Conservation (phyloP, 140 eudicot genomes). For the Senecio squalidus region DNA sequence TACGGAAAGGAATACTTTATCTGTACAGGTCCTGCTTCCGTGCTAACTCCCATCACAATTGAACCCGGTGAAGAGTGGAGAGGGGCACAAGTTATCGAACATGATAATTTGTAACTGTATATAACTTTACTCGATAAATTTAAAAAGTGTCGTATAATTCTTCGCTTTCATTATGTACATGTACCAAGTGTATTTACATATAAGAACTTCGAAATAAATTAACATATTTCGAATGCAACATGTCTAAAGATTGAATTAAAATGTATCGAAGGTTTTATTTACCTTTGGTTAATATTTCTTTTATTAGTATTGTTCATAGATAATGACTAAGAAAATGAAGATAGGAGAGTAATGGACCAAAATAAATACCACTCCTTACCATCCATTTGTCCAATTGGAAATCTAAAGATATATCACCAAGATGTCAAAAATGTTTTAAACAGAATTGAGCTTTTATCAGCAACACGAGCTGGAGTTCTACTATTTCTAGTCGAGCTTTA, state of each 20-base stretch:
- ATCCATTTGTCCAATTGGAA: too few species aligned
- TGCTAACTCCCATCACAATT: slow-evolving; percentile 65
- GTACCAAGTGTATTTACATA: slow-evolving; percentile 10
- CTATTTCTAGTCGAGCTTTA: too few species aligned
- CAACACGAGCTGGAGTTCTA: too few species aligned
- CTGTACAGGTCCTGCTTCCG: slow-evolving; percentile 81
- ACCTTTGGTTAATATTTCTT: too few species aligned
- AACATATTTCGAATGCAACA: neutral
- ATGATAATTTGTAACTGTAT: slow-evolving; percentile 62
- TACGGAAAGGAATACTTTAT: slow-evolving; percentile 72
- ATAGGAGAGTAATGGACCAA: too few species aligned
- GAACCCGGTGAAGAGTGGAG: slow-evolving; percentile 91
- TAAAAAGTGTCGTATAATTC: neutral
- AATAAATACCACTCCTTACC: too few species aligned
- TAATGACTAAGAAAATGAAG: too few species aligned
- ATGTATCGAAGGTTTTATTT: too few species aligned
- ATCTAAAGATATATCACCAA: too few species aligned
- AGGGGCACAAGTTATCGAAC: slow-evolving; percentile 90
- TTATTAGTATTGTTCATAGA: too few species aligned
- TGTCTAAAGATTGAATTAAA: neutral
- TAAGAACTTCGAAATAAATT: neutral
- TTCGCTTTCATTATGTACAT: slow-evolving; percentile 15
- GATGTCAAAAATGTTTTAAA: too few species aligned
- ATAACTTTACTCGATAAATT: neutral
- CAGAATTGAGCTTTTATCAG: too few species aligned